Evolutionary conservation across 306 rosid genomes (phyloP).

Genomic region (Ormosia emarginata): DNA sequence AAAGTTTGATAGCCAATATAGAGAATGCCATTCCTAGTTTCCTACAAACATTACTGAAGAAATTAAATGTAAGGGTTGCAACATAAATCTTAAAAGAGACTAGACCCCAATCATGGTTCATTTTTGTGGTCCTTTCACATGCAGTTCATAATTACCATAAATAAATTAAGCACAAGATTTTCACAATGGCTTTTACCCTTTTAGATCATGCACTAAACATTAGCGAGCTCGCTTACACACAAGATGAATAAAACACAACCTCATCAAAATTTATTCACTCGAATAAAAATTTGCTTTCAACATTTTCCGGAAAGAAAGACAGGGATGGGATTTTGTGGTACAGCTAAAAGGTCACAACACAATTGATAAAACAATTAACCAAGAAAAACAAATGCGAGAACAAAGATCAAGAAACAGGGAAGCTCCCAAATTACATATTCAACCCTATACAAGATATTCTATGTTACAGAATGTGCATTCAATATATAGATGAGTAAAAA

Average conservation of each 20-base stretch:
- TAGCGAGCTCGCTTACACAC: background rate
- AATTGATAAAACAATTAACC: slow-evolving; percentile 57
- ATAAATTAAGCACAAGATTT: background rate
- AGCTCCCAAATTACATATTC: slow-evolving; percentile 60
- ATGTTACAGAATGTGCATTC: slow-evolving; percentile 82
- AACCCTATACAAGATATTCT: slow-evolving; percentile 87
- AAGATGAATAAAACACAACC: slow-evolving; percentile 25
- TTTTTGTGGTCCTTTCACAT: background rate
- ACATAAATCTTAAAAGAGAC: too few relatives aligned
- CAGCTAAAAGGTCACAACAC: slow-evolving; percentile 67
- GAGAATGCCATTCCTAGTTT: too few relatives aligned
- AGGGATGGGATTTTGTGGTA: slow-evolving; percentile 33
- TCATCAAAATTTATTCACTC: slow-evolving; percentile 59
- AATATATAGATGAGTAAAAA: slow-evolving; percentile 23
- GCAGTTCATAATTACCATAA: background rate
- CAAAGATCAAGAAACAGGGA: slow-evolving; percentile 53
- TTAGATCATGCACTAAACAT: background rate
- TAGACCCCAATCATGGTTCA: background rate
- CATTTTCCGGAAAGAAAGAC: slow-evolving; percentile 28
- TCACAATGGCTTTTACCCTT: background rate
- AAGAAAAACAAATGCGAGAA: slow-evolving; percentile 38
- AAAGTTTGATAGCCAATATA: too few relatives aligned
- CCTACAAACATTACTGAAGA: too few relatives aligned
- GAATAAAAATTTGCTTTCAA: slow-evolving; percentile 47
- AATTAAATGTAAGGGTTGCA: too few relatives aligned